Evolutionary conservation across 192 early-diverging fungal genomes (phyloP).

Genomic region (Umbelopsis isabellina): DNA sequence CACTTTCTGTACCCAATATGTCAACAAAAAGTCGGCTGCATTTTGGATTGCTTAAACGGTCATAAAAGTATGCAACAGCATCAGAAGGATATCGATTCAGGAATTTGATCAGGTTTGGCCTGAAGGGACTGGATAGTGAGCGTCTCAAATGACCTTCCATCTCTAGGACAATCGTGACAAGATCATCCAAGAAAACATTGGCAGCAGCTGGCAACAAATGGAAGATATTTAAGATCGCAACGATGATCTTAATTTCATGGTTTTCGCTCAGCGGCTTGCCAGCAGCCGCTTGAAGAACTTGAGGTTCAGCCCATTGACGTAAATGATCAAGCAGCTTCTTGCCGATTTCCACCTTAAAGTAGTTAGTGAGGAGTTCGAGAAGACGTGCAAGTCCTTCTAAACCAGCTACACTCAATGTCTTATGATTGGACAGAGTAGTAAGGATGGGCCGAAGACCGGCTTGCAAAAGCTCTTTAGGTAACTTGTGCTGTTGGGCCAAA

Average conservation of each 20-base stretch:
- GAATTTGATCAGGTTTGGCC: slow-evolving; percentile 87
- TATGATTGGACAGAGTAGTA: slow-evolving; percentile 94
- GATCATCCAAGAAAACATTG: slow-evolving; percentile 88
- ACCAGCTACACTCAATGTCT: slow-evolving; percentile 87
- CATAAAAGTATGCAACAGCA: slow-evolving; percentile 82
- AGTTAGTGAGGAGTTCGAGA: slow-evolving; percentile 91
- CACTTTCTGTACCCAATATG: slow-evolving; percentile 56
- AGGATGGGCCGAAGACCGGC: slow-evolving; percentile 95
- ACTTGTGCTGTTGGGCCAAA: slow-evolving; percentile 78
- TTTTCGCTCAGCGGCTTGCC: slow-evolving; percentile 87
- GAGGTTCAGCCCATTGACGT: slow-evolving; percentile 89
- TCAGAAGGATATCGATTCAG: slow-evolving; percentile 89
- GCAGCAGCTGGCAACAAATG: slow-evolving; percentile 90
- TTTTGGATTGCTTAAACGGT: slow-evolving; percentile 62
- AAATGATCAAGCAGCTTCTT: slow-evolving; percentile 96
- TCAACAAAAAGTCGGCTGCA: slow-evolving; percentile 69
- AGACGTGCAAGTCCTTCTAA: slow-evolving; percentile 94
- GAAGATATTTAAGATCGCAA: slow-evolving; percentile 93
- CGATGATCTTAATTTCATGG: slow-evolving; percentile 92
- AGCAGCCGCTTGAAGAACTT: slow-evolving; percentile 77
- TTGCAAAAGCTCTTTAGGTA: slow-evolving; percentile 94
- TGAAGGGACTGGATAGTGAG: slow-evolving; percentile 90
- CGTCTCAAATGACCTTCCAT: slow-evolving; percentile 85
- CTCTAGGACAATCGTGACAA: slow-evolving; percentile 85
- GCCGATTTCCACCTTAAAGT: slow-evolving; percentile 99